Conservation (phyloP, 345 rosid genomes). For the Zanthoxylum bungeanum region DNA sequence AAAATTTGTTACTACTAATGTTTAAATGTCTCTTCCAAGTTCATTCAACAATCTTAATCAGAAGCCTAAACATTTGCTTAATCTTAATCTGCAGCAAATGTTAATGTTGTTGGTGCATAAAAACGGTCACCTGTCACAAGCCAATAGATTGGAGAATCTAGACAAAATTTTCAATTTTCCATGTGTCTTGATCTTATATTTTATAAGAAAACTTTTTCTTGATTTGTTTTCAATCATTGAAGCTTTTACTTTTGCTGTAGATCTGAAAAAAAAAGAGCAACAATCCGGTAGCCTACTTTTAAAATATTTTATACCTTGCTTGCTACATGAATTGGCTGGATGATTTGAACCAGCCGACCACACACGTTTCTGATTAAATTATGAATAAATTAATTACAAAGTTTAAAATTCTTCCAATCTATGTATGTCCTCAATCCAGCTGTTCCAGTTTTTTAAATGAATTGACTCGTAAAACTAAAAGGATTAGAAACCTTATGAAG, state of each 20-base stretch:
- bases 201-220: not conserved
- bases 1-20: not conserved
- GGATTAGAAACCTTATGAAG: not conserved
- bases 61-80: too few relatives aligned
- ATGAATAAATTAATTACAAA: not conserved
- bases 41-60: too few relatives aligned
- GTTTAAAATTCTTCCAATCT: not conserved
- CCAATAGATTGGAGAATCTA: not conserved
- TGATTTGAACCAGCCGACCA: not conserved
- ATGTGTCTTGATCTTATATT: not conserved
- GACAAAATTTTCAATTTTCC: not conserved
- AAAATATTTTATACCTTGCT: not conserved
- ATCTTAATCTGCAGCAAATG: too few relatives aligned
- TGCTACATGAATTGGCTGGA: not conserved
- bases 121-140: not conserved
- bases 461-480: too few relatives aligned
- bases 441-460: too few relatives aligned
- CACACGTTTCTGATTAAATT: not conserved
- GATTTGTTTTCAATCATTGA: not conserved
- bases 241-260: not conserved
- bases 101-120: not conserved
- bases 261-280: not conserved
- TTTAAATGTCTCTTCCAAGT: too few relatives aligned
- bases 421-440: not conserved
- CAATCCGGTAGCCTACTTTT: not conserved